A percentile compares a stretch with the other conserved stretches of the same genome.
Conservation (phyloP, 2,329 filamentous ascomycete genomes). For the Penicillium paneum region DNA sequence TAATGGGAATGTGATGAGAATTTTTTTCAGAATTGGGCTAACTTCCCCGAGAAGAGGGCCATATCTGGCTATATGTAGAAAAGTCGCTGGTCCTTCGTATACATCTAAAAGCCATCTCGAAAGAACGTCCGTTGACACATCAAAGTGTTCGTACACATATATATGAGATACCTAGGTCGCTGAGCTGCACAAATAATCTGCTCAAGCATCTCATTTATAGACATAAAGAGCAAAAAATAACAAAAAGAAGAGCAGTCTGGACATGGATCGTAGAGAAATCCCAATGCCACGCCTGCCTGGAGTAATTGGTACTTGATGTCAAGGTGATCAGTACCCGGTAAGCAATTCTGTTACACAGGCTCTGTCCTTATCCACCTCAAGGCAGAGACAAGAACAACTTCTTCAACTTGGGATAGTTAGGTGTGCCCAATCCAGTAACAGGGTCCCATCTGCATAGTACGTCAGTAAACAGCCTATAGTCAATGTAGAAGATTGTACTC, state of each 20-base stretch:
- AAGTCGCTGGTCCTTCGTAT: no score
- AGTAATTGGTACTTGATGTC: not conserved
- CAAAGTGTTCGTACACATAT: not conserved
- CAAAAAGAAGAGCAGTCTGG: not conserved
- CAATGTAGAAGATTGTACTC: not conserved
- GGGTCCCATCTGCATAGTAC: slow-evolving; percentile 27
- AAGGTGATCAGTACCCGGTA: not conserved
- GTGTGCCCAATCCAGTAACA: slow-evolving; percentile 33
- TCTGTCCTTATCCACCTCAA: not conserved
- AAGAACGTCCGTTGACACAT: no score
- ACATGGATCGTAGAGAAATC: not conserved
- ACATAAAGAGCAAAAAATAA: not conserved
- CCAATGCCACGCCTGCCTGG: no score
- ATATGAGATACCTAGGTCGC: not conserved
- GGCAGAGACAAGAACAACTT: slow-evolving; percentile 28
- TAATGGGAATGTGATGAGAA: no score
- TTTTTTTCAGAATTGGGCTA: not conserved
- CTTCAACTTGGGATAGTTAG: slow-evolving; percentile 31
- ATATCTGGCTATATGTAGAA: no score
- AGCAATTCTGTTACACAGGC: not conserved
- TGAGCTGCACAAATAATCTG: not conserved
- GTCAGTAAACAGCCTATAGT: not conserved
- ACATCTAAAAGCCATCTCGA: no score
- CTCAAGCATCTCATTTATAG: not conserved
- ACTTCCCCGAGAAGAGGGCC: not conserved